phyloP scores from a whole-genome alignment of 1,284 basidiomycete genomes.

The Ganoderma sinense region DNA sequence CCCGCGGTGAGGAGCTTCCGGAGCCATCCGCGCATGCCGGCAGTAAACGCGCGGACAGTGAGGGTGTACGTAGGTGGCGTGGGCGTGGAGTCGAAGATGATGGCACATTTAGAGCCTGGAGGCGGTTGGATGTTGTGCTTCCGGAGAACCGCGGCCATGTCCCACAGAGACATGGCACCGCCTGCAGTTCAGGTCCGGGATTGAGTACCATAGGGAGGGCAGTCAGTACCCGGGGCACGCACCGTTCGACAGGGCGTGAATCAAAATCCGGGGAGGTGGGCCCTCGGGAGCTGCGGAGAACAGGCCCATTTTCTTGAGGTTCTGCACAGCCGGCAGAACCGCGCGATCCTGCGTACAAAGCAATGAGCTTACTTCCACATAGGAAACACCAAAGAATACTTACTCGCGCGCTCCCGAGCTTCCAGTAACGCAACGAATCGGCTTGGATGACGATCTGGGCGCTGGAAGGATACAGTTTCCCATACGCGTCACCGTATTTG shows the following conservation, averaged over 20 bases:
- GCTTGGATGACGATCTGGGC: conserved; percentile 17
- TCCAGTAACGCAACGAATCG: conserved; percentile 22
- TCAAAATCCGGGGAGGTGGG: conserved; percentile 14
- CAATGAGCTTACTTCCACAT: background rate
- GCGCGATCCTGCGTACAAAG: conserved; percentile 5
- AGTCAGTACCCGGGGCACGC: background rate
- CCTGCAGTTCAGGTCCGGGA: conserved; percentile 1
- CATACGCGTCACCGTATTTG: conserved; percentile 18
- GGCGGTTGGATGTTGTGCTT: conserved; percentile 7
- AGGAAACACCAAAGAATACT: background rate
- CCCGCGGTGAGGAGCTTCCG: conserved; percentile 27
- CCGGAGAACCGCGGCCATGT: conserved; percentile 10
- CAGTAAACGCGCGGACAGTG: conserved; percentile 47
- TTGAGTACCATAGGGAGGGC: too few relatives aligned
- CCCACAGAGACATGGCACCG: conserved; percentile 14
- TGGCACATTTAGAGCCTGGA: conserved; percentile 14
- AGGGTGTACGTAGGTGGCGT: conserved; percentile 8
- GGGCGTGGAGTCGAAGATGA: conserved; percentile 22
- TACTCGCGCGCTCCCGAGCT: conserved; percentile 4
- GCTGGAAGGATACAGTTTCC: conserved; percentile 20
- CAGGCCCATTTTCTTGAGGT: background rate
- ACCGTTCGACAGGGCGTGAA: conserved; percentile 25
- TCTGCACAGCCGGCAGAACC: conserved; percentile 6
- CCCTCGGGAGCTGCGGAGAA: background rate
- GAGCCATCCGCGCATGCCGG: conserved; percentile 46